Conservation (phyloP, 495 filamentous ascomycete genomes). For the Talaromyces borbonicus region DNA sequence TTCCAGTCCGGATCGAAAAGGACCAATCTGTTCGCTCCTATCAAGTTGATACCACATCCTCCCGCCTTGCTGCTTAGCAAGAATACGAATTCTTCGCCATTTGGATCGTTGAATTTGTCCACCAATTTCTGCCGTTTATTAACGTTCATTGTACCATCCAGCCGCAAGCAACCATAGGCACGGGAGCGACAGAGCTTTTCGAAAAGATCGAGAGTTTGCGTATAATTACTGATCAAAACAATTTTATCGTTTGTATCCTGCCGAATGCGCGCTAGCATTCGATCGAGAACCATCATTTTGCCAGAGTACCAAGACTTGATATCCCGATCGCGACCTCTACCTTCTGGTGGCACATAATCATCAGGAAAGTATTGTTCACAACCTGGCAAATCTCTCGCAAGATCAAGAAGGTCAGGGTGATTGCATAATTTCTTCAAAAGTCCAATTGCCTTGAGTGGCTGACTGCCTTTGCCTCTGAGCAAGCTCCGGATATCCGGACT, state of each 20-base stretch:
- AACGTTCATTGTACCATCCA: conserved; percentile 96
- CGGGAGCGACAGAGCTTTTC: conserved; percentile 80
- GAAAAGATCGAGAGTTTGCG: conserved; percentile 91
- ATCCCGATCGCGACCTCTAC: conserved; percentile 81
- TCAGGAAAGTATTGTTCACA: conserved; percentile 75
- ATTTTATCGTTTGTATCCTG: conserved; percentile 98
- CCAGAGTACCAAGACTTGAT: conserved; percentile 94
- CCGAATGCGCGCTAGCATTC: conserved; percentile 95
- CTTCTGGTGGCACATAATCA: conserved; percentile 81
- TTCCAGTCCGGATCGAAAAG: conserved; percentile 99
- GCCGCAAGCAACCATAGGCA: conserved; percentile 73
- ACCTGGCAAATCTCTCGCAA: conserved; percentile 77
- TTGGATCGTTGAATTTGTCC: conserved; percentile 95
- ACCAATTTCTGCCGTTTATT: conserved; percentile 95
- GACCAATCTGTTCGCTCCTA: conserved; percentile 92
- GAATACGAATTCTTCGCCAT: conserved; percentile 87
- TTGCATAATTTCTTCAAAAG: conserved; percentile 98
- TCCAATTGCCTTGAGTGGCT: conserved; percentile 92
- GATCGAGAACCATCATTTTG: conserved; percentile 96
- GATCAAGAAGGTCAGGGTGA: conserved; percentile 85
- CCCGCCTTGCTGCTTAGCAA: conserved; percentile 93
- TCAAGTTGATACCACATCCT: conserved; percentile 93
- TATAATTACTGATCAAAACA: conserved; percentile 97
- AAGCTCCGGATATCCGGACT: conserved; percentile 91
- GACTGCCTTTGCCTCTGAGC: conserved; percentile 87